Percentiles rank a stretch among this genome's conserved stretches.
Conservation (phyloP, 495 filamentous ascomycete species). For the Penicillium coprophilum region DNA sequence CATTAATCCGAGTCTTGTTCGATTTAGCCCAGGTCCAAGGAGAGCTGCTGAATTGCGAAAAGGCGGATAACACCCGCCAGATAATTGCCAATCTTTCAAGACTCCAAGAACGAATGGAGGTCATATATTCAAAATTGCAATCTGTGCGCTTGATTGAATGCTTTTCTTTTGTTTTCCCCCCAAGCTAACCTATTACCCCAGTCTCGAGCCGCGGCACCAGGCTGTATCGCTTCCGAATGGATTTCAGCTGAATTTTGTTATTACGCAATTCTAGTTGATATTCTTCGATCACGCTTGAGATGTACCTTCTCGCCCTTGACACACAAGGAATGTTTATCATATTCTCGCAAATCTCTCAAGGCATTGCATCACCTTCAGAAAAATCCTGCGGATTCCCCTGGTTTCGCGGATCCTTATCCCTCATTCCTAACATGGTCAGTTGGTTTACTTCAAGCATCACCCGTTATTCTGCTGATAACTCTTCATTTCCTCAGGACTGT, state of each 20-base stretch:
- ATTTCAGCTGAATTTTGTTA: slow-evolving; percentile 29
- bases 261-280: slow-evolving; percentile 33
- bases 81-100: slow-evolving; percentile 17
- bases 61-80: slow-evolving; percentile 7
- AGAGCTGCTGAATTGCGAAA: slow-evolving; percentile 11
- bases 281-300: slow-evolving; percentile 29
- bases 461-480: background rate
- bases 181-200: slow-evolving; percentile 2
- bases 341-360: slow-evolving; percentile 25
- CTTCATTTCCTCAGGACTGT: slow-evolving; percentile 21
- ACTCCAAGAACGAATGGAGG: slow-evolving; percentile 24
- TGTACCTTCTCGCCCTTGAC: slow-evolving; percentile 23
- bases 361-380: slow-evolving; percentile 30
- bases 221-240: slow-evolving; percentile 23
- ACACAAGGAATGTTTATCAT: slow-evolving; percentile 28
- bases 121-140: slow-evolving; percentile 23
- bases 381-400: slow-evolving; percentile 17
- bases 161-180: background rate
- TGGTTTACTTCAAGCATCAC: background rate
- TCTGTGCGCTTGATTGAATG: slow-evolving; percentile 13
- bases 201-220: slow-evolving; percentile 17
- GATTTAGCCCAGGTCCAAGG: slow-evolving; percentile 32
- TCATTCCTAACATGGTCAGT: slow-evolving; percentile 33
- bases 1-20: slow-evolving; percentile 23
- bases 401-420: slow-evolving; percentile 30